Conservation (phyloP, 192 early-diverging fungal species). For the Obelidium mucronatum region DNA sequence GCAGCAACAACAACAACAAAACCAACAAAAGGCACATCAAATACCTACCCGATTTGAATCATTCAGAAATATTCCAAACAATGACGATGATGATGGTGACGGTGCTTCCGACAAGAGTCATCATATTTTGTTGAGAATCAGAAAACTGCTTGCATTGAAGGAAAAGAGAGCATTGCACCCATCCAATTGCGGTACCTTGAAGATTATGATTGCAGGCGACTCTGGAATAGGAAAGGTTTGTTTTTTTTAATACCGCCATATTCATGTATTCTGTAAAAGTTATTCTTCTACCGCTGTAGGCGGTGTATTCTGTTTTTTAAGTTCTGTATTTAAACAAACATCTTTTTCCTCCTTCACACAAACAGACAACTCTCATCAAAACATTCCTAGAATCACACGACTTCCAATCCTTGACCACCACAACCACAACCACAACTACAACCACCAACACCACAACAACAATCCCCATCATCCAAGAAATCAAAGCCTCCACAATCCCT, state of each 20-base stretch:
- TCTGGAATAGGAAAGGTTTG: conserved; percentile 57
- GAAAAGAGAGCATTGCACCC: conserved; percentile 7
- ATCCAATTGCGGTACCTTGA: conserved; percentile 47
- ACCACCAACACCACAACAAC: not conserved
- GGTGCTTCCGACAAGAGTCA: not conserved
- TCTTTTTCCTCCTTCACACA: too few relatives aligned
- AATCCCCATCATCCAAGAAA: conserved; percentile 17
- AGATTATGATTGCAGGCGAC: conserved; percentile 51
- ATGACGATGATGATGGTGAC: too few relatives aligned
- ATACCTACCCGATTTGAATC: too few relatives aligned
- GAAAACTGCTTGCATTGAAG: not conserved
- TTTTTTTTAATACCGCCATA: not conserved
- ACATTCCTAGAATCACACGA: conserved; percentile 36
- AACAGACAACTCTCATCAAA: conserved; percentile 45
- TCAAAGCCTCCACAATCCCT: conserved; percentile 46
- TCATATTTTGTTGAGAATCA: not conserved
- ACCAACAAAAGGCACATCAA: not conserved
- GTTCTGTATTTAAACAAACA: not conserved
- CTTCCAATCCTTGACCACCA: too few relatives aligned
- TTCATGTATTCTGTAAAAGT: too few relatives aligned
- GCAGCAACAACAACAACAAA: not conserved
- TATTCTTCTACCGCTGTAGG: not conserved
- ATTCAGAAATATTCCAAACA: too few relatives aligned
- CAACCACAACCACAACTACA: conserved; percentile 24
- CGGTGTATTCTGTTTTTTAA: not conserved